Base-by-base conservation (phyloP, 2,329 filamentous ascomycete genomes). In the Botrytis hyacinthi region DNA sequence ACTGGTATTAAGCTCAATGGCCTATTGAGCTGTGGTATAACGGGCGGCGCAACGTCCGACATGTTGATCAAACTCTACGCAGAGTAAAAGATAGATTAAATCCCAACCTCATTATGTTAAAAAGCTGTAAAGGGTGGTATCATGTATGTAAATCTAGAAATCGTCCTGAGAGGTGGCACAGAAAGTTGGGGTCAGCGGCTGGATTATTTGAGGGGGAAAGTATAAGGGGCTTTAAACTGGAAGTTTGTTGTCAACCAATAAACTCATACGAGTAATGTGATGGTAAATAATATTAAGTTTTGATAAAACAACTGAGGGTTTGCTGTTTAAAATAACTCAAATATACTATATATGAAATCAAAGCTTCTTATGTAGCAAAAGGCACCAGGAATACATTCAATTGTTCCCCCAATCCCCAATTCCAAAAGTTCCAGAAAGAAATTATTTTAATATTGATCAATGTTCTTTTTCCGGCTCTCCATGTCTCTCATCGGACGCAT, bases 1-100 rank as follows among this genome's bases (percentile, higher is more conserved):
- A 98, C 95, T 62, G 96, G 94, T 65, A 81, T 80, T 68, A 81
- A 76, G 67, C 76, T 80, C 69, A 81, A 71, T 5, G 79, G 75
- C 69, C 73, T 76, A 32, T 73, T 75, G 40, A 76, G 73, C 51
- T 77, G 77, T 63, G 76, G 77, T 22, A 78, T 70, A 60, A 72
- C 65, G 60, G 75, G 73, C 68, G 75, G 75, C 35, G 69, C 37
- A 44, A 74, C 60, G 29, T 71, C 40, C 51, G 79, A 79, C 32
- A 78, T 73, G 76, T 78, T 80, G 63, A 72, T 72, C 40, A 72
- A 48, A 68, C 62, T 69, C 71, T 72, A 46, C 37, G 65, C 20
- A 72, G 63, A 72, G 71, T 59, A 37, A 72, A 26, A 40, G 42
- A 61, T 69, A 32, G 37, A 59, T 44, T 9, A 12, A 72, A 48